These are phyloP conservation scores for Aspergillus unguis DNA, from an alignment of 2,329 filamentous ascomycete species.

Conservation along the genomic window DNA sequence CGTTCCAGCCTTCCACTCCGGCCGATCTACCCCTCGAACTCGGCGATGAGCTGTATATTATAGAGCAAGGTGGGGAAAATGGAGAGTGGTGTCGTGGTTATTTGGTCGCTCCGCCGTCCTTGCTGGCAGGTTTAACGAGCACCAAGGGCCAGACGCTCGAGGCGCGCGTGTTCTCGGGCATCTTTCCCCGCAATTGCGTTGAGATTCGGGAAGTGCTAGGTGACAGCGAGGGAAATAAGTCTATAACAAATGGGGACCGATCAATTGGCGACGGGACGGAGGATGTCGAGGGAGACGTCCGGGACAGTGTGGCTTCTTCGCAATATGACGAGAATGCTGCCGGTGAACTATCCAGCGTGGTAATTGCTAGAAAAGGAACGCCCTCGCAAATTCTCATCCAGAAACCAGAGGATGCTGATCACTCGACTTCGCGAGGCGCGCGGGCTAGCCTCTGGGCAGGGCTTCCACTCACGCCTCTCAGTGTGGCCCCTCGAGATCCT, in stretches of 20 bases:
- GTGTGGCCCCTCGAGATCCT: conserved; percentile 54
- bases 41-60: conserved; percentile 97
- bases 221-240: conserved; percentile 55
- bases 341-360: conserved; percentile 32
- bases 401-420: conserved; percentile 34
- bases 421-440: conserved; percentile 30
- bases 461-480: conserved; percentile 33
- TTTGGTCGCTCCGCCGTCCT: conserved; percentile 85
- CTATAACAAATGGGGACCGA: conserved; percentile 32
- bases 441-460: conserved; percentile 24
- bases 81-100: conserved; percentile 94
- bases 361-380: conserved; percentile 39
- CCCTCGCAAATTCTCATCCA: conserved; percentile 40
- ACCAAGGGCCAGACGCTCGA: conserved; percentile 90
- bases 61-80: conserved; percentile 83
- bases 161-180: conserved; percentile 95
- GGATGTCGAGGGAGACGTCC: conserved; percentile 26
- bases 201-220: conserved; percentile 90
- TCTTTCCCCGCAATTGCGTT: conserved; percentile 92
- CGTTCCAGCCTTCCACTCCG: conserved; percentile 80
- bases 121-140: conserved; percentile 86
- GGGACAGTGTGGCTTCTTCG: conserved; percentile 28
- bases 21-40: conserved; percentile 95
- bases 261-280: conserved; percentile 36
- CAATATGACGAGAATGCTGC: conserved; percentile 24